Evolutionary conservation across 2,329 filamentous ascomycete species (phyloP).

Genomic region (Sporothrix euskadiensis): DNA sequence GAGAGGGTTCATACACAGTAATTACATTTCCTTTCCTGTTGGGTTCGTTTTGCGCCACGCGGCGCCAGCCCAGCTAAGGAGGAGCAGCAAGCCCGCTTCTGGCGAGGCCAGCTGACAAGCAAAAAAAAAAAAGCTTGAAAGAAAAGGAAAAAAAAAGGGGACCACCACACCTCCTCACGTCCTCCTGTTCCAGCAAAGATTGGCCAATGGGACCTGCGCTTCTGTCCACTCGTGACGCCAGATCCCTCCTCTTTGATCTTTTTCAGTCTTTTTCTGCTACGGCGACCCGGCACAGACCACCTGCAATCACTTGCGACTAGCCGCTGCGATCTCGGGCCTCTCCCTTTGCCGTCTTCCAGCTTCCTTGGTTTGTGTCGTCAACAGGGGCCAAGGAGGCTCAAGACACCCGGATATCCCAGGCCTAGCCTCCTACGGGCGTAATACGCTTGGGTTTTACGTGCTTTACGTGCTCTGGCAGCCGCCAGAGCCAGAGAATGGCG

Average conservation of each 20-base stretch:
- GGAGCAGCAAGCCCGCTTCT: background rate
- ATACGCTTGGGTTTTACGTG: background rate
- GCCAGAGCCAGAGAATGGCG: background rate
- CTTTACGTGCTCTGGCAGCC: background rate
- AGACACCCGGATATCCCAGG: slow-evolving; percentile 13
- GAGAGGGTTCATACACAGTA: background rate
- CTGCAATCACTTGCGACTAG: slow-evolving; percentile 12
- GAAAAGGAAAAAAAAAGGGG: background rate
- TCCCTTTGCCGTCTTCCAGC: background rate
- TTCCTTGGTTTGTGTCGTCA: background rate
- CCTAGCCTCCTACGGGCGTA: background rate
- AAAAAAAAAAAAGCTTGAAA: background rate
- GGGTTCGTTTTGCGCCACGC: background rate
- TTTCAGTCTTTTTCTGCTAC: too few relatives aligned
- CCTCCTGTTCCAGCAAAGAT: background rate
- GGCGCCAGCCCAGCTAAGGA: background rate
- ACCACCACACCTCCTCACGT: slow-evolving; percentile 3
- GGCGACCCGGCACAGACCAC: background rate
- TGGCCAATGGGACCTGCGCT: slow-evolving; percentile 20
- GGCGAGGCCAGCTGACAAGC: slow-evolving; percentile 28
- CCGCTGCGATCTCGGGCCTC: slow-evolving; percentile 25
- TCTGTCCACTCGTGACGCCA: slow-evolving; percentile 27
- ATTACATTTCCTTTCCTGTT: too few relatives aligned
- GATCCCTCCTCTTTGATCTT: background rate
- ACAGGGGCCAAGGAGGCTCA: background rate